These are phyloP conservation scores for Cocos nucifera DNA, from an alignment of 176 grass and related monocot species.

Conservation along the genomic window DNA sequence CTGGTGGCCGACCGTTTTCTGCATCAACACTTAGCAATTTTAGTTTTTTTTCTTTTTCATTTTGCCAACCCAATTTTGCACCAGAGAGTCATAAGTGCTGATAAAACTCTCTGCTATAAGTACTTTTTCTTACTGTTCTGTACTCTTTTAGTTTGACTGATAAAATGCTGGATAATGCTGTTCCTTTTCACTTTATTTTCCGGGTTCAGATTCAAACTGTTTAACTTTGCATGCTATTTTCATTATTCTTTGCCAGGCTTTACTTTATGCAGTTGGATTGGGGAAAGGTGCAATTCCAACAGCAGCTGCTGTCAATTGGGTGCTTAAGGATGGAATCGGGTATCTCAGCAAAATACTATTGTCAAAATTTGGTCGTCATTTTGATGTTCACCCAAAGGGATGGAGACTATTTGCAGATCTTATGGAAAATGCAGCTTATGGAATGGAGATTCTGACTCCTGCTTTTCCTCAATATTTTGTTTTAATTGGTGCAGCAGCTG, in stretches of 20 bases:
- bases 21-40: too few species aligned
- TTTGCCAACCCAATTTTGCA: too few species aligned
- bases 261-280: conserved; percentile 78
- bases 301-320: conserved; percentile 83
- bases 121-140: too few species aligned
- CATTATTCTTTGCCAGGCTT: conserved; percentile 36
- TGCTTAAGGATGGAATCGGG: conserved; percentile 81
- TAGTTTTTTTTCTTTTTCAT: too few species aligned
- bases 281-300: conserved; percentile 84
- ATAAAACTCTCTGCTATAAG: too few species aligned
- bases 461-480: conserved; percentile 86
- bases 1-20: too few species aligned
- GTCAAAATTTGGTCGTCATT: conserved; percentile 83
- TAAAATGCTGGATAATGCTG: too few species aligned
- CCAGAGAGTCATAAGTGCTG: too few species aligned
- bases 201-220: too few species aligned
- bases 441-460: conserved; percentile 85
- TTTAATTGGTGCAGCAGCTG: conserved; percentile 68
- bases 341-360: conserved; percentile 91
- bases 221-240: not conserved
- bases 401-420: conserved; percentile 83
- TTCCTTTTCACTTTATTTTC: too few species aligned
- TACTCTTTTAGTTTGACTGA: too few species aligned
- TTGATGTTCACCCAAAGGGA: conserved; percentile 92
- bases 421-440: conserved; percentile 78